A percentile compares a stretch with the other conserved stretches of the same genome.
phyloP scores from a whole-genome alignment of 768 basidiomycete genomes.

The Leucocoprinus birnbaumii region DNA sequence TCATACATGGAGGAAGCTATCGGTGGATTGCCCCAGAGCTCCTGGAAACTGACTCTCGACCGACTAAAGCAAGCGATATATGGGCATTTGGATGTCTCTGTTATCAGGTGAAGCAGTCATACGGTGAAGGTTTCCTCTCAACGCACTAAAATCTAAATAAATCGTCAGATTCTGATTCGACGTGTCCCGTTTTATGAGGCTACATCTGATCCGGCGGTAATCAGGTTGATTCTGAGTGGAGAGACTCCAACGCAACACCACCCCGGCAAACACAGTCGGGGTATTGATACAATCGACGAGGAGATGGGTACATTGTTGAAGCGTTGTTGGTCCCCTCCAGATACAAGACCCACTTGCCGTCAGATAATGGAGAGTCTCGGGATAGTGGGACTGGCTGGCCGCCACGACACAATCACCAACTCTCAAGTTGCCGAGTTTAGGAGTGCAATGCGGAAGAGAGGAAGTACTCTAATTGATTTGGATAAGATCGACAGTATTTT shows the following conservation, averaged over 20 bases:
- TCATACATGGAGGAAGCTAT: slow-evolving; percentile 14
- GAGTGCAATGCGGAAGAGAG: no score
- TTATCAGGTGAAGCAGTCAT: slow-evolving; percentile 18
- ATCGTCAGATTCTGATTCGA: no score
- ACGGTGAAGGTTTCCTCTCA: slow-evolving; percentile 7
- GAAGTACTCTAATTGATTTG: neutral
- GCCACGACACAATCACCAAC: no score
- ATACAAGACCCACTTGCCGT: slow-evolving; percentile 14
- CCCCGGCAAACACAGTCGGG: slow-evolving; percentile 11
- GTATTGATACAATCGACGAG: slow-evolving; percentile 15
- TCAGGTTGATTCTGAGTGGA: slow-evolving; percentile 17
- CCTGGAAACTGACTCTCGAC: slow-evolving; percentile 10
- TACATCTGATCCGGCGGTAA: slow-evolving; percentile 14
- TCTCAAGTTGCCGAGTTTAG: no score
- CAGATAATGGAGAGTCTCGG: slow-evolving; percentile 2
- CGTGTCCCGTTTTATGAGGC: no score
- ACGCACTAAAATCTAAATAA: no score
- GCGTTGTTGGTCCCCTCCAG: slow-evolving; percentile 21
- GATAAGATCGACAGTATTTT: no score
- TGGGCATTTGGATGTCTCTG: slow-evolving; percentile 17
- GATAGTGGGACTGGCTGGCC: no score
- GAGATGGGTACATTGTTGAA: slow-evolving; percentile 19
- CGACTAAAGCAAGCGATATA: slow-evolving; percentile 17
- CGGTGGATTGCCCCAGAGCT: slow-evolving; percentile 24
- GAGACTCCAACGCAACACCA: slow-evolving; percentile 13